Percentiles rank a stretch among this genome's conserved stretches.
These are phyloP conservation scores for Ogataea chonburiensis DNA, from an alignment of 805 yeast genomes.

Conservation along the genomic window DNA sequence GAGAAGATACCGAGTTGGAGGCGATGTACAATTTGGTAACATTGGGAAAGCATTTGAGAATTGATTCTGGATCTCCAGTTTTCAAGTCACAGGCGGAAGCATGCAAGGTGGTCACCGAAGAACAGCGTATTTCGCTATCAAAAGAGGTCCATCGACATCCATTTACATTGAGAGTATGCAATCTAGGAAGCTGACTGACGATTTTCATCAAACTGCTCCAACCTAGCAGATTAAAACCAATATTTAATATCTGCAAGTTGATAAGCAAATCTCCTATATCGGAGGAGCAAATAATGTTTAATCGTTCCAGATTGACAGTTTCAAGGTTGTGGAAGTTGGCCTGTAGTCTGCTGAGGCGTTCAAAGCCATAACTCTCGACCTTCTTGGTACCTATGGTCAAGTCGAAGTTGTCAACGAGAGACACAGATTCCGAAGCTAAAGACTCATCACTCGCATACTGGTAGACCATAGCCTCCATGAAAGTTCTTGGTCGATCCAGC, in stretches of 20 bases:
- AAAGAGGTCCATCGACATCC: constrained; percentile 48
- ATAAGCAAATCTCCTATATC: constrained; percentile 13
- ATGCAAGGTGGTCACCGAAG: constrained; percentile 19
- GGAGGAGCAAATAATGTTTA: constrained; percentile 33
- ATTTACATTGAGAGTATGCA: constrained; percentile 48
- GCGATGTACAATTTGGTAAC: constrained; percentile 34
- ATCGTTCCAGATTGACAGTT: constrained; percentile 50
- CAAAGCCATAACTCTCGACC: constrained; percentile 67
- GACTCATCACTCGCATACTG: constrained; percentile 42
- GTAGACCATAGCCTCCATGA: constrained; percentile 49
- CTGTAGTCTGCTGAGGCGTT: constrained; percentile 48
- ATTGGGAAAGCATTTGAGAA: constrained; percentile 15
- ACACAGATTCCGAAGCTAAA: constrained; percentile 11
- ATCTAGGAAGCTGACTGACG: constrained; percentile 33
- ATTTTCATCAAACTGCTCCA: constrained; percentile 41
- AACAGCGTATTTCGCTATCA: neutral
- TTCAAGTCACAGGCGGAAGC: constrained; percentile 20
- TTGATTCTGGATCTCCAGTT: neutral
- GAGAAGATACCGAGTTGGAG: constrained; percentile 15
- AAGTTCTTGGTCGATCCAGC: constrained; percentile 25
- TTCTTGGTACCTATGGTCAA: constrained; percentile 54
- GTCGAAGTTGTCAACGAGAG: constrained; percentile 23
- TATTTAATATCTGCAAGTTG: constrained; percentile 44
- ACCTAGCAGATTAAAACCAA: constrained; percentile 59
- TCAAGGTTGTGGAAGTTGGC: constrained; percentile 43